Evolutionary conservation across 2,329 filamentous ascomycete genomes (phyloP).

Genomic region (Pseudogymnoascus sp.): DNA sequence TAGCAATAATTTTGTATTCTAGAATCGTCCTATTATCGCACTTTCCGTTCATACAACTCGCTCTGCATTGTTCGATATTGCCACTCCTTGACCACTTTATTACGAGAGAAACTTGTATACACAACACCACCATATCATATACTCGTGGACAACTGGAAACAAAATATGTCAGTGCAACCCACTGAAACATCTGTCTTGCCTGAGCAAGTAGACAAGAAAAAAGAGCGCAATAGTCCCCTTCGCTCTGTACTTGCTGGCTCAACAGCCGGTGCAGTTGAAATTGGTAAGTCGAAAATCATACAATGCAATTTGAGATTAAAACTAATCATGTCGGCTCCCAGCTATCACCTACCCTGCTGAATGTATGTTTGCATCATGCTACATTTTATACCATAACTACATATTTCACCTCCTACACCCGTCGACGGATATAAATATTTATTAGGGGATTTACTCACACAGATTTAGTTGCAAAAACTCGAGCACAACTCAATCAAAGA

Average conservation of each 20-base stretch:
- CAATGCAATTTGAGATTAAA: background rate
- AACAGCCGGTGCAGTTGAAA: conserved; percentile 87
- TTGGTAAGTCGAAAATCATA: conserved; percentile 51
- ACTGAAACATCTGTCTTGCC: background rate
- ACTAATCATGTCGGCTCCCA: conserved; percentile 24
- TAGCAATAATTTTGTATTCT: background rate
- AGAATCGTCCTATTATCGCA: background rate
- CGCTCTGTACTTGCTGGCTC: conserved; percentile 89
- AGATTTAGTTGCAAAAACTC: conserved; percentile 72
- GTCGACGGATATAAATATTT: background rate
- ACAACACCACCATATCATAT: background rate
- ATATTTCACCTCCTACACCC: background rate
- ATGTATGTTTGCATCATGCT: conserved; percentile 48
- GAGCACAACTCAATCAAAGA: conserved; percentile 83
- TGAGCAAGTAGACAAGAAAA: conserved; percentile 28
- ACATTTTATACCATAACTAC: background rate
- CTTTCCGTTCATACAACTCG: background rate
- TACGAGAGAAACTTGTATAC: too few species aligned
- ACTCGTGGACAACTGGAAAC: background rate
- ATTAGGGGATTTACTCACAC: background rate
- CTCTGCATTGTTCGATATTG: background rate
- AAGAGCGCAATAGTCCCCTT: conserved; percentile 62
- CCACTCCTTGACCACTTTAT: background rate
- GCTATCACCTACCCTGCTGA: conserved; percentile 92
- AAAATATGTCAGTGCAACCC: background rate